These are phyloP conservation scores for Spergularia bocconei DNA, from an alignment of 148 eudicot species.

Conservation along the genomic window DNA sequence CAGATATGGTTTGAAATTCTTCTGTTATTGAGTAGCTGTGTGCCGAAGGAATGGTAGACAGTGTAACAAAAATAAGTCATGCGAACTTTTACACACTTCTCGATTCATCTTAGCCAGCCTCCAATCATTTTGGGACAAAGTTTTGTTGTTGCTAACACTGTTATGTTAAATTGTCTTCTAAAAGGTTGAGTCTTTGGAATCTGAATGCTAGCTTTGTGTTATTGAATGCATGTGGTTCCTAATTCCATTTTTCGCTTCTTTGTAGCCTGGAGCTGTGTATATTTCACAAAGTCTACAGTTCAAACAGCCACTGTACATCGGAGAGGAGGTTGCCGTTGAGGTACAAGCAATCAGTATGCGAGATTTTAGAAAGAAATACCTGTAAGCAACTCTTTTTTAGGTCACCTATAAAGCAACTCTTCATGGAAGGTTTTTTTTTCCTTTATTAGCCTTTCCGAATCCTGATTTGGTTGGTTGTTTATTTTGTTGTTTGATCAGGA, in stretches of 20 bases:
- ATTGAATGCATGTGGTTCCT: background rate
- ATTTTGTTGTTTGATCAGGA: constrained; percentile 34
- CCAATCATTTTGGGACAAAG: background rate
- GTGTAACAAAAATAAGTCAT: too few relatives aligned
- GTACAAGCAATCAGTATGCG: constrained; percentile 43
- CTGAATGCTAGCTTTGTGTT: background rate
- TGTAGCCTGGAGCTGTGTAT: constrained; percentile 87
- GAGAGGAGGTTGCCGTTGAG: constrained; percentile 59
- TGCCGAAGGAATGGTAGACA: too few relatives aligned
- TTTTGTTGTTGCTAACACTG: background rate
- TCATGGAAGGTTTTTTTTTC: background rate
- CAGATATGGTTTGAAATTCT: too few relatives aligned
- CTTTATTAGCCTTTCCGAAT: background rate
- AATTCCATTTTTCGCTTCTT: constrained; percentile 13
- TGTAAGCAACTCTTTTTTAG: constrained; percentile 41
- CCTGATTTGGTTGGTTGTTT: background rate
- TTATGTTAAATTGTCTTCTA: background rate
- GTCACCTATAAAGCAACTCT: too few relatives aligned
- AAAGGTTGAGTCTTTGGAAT: background rate
- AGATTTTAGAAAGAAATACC: constrained; percentile 41
- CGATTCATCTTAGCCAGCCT: background rate
- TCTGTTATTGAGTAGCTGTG: too few relatives aligned
- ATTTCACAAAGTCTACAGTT: constrained; percentile 72
- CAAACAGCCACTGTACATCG: constrained; percentile 60
- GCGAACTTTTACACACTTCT: too few relatives aligned